Conservation (phyloP, 768 basidiomycete genomes). For the Hygrocybe coccinea region DNA sequence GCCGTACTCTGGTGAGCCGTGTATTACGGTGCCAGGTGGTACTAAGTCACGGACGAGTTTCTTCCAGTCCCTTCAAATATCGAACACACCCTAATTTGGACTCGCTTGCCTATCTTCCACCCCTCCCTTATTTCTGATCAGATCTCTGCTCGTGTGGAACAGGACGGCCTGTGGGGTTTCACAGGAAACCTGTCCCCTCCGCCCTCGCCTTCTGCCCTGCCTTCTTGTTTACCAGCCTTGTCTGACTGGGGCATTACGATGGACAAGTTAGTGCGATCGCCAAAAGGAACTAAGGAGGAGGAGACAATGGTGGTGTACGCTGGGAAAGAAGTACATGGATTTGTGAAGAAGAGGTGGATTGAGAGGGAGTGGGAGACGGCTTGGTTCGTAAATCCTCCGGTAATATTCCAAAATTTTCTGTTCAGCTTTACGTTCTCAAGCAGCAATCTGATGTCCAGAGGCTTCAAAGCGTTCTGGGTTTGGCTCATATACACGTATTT, state of each 20-base stretch:
- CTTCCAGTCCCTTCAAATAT: slow-evolving; percentile 59
- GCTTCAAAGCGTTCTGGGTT: slow-evolving; percentile 73
- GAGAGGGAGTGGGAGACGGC: slow-evolving; percentile 83
- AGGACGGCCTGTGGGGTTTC: slow-evolving; percentile 82
- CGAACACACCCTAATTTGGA: slow-evolving; percentile 77
- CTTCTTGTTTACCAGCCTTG: slow-evolving; percentile 54
- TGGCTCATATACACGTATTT: slow-evolving; percentile 87
- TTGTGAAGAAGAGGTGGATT: slow-evolving; percentile 61
- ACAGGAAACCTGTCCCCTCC: slow-evolving; percentile 55
- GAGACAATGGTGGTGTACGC: slow-evolving; percentile 46
- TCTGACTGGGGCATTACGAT: slow-evolving; percentile 67
- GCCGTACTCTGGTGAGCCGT: slow-evolving; percentile 74
- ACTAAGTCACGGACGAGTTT: slow-evolving; percentile 1
- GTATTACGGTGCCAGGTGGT: slow-evolving; percentile 8
- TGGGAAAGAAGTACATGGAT: slow-evolving; percentile 55
- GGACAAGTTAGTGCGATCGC: slow-evolving; percentile 53
- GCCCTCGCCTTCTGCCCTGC: slow-evolving; percentile 56
- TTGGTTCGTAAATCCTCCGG: slow-evolving; percentile 89
- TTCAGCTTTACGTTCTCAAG: not conserved
- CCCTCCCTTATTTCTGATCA: slow-evolving; percentile 46
- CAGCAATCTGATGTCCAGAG: slow-evolving; percentile 42
- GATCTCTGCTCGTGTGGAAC: slow-evolving; percentile 54
- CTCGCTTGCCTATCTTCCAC: slow-evolving; percentile 66
- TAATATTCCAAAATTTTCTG: slow-evolving; percentile 36
- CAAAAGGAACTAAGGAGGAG: slow-evolving; percentile 49